A percentile compares a stretch with the other conserved stretches of the same genome.
phyloP scores from a whole-genome alignment of 2,329 filamentous ascomycete genomes.

The Colletotrichum phormii region DNA sequence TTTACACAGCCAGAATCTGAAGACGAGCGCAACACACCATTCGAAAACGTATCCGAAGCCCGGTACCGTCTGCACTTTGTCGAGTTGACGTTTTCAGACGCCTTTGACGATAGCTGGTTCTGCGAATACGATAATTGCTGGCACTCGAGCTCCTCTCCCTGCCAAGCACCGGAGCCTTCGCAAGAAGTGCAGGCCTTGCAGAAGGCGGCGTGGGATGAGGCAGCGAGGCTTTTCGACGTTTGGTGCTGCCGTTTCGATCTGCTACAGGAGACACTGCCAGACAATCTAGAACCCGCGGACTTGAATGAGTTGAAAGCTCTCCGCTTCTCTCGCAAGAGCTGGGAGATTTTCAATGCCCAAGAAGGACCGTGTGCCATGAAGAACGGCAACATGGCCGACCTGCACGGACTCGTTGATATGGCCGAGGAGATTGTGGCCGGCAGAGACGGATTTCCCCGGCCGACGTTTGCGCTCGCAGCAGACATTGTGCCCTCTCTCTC shows the following conservation, averaged over 20 bases:
- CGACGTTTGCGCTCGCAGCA: slow-evolving; percentile 20
- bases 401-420: slow-evolving; percentile 18
- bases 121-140: slow-evolving; percentile 3
- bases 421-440: slow-evolving; percentile 13
- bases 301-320: slow-evolving; percentile 12
- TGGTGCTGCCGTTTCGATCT: slow-evolving; percentile 26
- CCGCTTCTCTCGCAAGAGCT: slow-evolving; percentile 10
- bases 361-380: slow-evolving; percentile 14
- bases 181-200: not conserved
- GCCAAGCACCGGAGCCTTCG: not conserved
- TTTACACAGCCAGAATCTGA: slow-evolving; percentile 2
- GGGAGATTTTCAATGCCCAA: slow-evolving; percentile 14
- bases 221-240: not conserved
- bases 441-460: not conserved
- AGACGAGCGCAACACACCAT: not conserved
- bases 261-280: not conserved
- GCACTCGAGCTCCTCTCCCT: not conserved
- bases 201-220: slow-evolving; percentile 1
- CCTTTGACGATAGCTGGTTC: slow-evolving; percentile 7
- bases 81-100: slow-evolving; percentile 6
- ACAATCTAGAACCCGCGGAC: not conserved
- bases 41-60: slow-evolving; percentile 18
- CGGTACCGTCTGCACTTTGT: slow-evolving; percentile 7
- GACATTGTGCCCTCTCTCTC: slow-evolving; percentile 24
- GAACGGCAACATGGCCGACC: not conserved